phyloP scores from a whole-genome alignment of 1,284 basidiomycete genomes.

The Heliocybe sulcata region DNA sequence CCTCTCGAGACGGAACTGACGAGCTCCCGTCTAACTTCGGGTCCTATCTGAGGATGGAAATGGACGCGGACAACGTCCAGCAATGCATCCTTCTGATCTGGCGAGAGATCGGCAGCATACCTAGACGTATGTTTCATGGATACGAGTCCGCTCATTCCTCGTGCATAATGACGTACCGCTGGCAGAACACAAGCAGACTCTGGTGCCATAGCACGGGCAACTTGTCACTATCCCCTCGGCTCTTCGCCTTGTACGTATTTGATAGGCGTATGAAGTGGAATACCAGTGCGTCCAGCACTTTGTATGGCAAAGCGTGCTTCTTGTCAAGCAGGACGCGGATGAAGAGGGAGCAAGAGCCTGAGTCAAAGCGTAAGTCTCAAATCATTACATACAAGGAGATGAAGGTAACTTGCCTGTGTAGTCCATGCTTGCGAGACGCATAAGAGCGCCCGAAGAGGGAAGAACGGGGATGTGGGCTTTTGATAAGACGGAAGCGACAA shows the following conservation, averaged over 20 bases:
- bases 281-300: conserved; percentile 95
- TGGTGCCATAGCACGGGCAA: conserved; percentile 99
- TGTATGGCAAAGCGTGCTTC: conserved; percentile 97
- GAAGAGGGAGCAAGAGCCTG: conserved; percentile 92
- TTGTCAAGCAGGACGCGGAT: conserved; percentile 97
- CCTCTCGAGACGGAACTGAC: conserved; percentile 68
- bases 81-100: conserved; percentile 97
- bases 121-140: no score
- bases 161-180: conserved; percentile 55
- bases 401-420: conserved; percentile 61
- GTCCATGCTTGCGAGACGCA: conserved; percentile 94
- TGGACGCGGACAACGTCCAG: conserved; percentile 87
- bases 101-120: conserved; percentile 94
- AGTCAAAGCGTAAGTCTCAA: not conserved
- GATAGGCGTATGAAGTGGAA: conserved; percentile 97
- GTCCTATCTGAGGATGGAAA: conserved; percentile 83
- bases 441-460: conserved; percentile 92
- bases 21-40: conserved; percentile 87
- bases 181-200: conserved; percentile 89
- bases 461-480: conserved; percentile 93
- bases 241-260: conserved; percentile 76
- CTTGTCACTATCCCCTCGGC: conserved; percentile 59
- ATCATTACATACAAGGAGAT: not conserved
- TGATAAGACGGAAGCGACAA: conserved; percentile 87
- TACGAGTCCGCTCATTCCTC: no score